phyloP scores from a whole-genome alignment of 2,329 filamentous ascomycete genomes.

The Aspergillus udagawae region DNA sequence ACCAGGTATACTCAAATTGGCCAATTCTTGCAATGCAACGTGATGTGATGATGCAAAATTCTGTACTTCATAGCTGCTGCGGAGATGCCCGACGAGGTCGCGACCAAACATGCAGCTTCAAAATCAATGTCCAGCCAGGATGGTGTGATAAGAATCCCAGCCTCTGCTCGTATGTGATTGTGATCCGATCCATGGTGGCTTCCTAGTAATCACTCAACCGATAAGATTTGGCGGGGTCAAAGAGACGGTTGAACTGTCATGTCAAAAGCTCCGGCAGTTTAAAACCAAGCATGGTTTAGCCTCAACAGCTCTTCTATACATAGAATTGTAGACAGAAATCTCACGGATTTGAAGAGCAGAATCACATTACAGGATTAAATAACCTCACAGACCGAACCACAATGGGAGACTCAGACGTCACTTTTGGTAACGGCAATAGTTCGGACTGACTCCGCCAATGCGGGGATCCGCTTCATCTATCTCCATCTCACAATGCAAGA shows the following conservation, averaged over 20 bases:
- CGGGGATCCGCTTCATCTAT: not conserved
- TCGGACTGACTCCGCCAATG: too few species aligned
- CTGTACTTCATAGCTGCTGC: not conserved
- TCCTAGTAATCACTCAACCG: not conserved
- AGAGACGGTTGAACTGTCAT: not conserved
- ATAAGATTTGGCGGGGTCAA: not conserved
- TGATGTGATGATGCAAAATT: conserved; percentile 12
- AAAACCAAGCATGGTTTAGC: not conserved
- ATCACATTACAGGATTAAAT: not conserved
- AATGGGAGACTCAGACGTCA: not conserved
- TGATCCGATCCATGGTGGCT: not conserved
- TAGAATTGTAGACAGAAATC: not conserved
- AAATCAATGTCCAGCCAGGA: not conserved
- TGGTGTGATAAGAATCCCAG: not conserved
- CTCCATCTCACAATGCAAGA: not conserved
- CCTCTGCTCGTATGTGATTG: not conserved
- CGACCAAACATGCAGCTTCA: not conserved
- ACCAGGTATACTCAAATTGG: not conserved
- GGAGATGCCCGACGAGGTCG: not conserved
- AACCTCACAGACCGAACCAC: not conserved
- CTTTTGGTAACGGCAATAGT: not conserved
- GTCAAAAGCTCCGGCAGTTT: not conserved
- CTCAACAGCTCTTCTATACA: not conserved
- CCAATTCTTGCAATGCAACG: conserved; percentile 5
- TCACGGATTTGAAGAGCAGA: not conserved